Percentiles rank a stretch among this genome's conserved stretches.
phyloP scores from a whole-genome alignment of 768 basidiomycete species.

The Multifurca ochricompacta region DNA sequence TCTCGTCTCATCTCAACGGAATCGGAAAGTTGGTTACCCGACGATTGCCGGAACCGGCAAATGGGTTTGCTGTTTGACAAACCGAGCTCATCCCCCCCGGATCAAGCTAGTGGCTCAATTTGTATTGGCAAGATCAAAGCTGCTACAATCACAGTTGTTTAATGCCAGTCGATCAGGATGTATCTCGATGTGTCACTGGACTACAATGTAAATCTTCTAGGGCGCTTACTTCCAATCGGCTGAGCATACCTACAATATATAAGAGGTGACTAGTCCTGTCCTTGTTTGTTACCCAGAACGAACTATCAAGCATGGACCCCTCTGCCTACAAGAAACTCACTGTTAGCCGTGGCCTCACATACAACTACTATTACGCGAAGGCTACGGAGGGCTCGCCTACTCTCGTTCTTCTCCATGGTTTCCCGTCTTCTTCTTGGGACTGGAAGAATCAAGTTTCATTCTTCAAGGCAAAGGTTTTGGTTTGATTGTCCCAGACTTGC shows the following conservation, averaged over 20 bases:
- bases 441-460: conserved; percentile 35
- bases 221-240: too few species aligned
- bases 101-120: too few species aligned
- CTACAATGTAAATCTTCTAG: too few species aligned
- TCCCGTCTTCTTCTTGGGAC: conserved; percentile 34
- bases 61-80: background rate
- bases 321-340: conserved; percentile 29
- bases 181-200: too few species aligned
- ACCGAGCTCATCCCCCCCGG: background rate
- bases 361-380: conserved; percentile 30
- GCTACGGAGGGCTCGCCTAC: conserved; percentile 29
- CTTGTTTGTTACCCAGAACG: too few species aligned
- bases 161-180: too few species aligned
- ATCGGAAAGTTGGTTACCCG: background rate
- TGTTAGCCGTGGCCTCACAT: conserved; percentile 30
- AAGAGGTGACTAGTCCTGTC: background rate
- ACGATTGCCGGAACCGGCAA: background rate
- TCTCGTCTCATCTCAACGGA: too few species aligned
- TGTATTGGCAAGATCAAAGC: too few species aligned
- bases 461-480: conserved; percentile 37
- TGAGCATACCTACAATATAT: background rate
- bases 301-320: conserved; percentile 20
- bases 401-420: conserved; percentile 39
- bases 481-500: conserved; percentile 38
- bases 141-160: too few species aligned